Conservation (phyloP, 768 basidiomycete genomes). For the Mycena metata region DNA sequence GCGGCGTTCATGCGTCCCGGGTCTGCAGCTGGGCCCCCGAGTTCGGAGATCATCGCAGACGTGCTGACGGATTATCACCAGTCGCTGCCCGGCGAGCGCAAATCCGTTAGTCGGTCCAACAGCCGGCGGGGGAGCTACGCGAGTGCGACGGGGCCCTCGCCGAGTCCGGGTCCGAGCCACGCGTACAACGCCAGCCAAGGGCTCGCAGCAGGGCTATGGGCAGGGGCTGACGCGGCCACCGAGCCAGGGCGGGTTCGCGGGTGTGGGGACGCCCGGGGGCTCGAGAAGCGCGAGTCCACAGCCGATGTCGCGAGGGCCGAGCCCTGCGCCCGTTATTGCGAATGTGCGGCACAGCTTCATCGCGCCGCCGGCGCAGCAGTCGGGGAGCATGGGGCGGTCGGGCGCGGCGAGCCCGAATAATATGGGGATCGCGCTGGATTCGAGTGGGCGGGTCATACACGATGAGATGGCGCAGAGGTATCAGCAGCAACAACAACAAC, state of each 20-base stretch:
- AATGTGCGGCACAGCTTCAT: constrained; percentile 54
- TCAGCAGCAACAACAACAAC: constrained; percentile 52
- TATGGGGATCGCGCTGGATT: constrained; percentile 88
- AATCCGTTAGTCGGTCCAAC: constrained; percentile 67
- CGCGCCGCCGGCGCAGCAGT: constrained; percentile 51
- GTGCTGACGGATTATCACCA: constrained; percentile 85
- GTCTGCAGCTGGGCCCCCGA: constrained; percentile 53
- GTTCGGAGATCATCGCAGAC: constrained; percentile 75
- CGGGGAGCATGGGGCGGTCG: constrained; percentile 49
- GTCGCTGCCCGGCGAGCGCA: constrained; percentile 88
- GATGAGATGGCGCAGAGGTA: constrained; percentile 82
- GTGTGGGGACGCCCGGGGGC: constrained; percentile 77
- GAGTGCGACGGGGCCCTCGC: constrained; percentile 42
- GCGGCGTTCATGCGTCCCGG: constrained; percentile 84
- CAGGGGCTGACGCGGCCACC: constrained; percentile 64
- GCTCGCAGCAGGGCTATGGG: constrained; percentile 48
- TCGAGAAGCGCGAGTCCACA: constrained; percentile 74
- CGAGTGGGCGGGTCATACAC: constrained; percentile 82
- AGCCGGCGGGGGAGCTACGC: constrained; percentile 59
- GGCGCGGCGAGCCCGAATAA: constrained; percentile 80
- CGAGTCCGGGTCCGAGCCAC: constrained; percentile 42
- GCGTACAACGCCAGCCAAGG: constrained; percentile 45
- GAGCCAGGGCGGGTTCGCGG: constrained; percentile 76
- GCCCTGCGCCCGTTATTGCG: constrained; percentile 59
- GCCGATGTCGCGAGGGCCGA: constrained; percentile 68